Percentiles rank a stretch among this genome's conserved stretches.
Evolutionary conservation across 768 basidiomycete genomes (phyloP).

Genomic region (Gymnopilus junonius): DNA sequence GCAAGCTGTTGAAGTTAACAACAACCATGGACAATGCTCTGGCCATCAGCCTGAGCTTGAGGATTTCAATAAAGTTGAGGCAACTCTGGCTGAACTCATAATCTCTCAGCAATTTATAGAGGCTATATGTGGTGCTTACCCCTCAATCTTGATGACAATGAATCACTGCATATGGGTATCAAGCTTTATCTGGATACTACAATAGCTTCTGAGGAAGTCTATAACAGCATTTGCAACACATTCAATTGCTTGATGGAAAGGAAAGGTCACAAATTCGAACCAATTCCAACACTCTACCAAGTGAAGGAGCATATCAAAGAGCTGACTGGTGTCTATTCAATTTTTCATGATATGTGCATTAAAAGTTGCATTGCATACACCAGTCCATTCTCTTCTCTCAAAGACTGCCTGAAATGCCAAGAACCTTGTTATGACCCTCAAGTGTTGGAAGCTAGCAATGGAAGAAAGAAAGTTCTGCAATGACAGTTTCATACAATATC

Average conservation of each 20-base stretch:
- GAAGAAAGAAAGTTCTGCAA: slow-evolving; percentile 21
- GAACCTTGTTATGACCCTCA: slow-evolving; percentile 26
- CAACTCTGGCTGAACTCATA: slow-evolving; percentile 10
- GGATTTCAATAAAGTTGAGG: not conserved
- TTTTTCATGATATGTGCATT: slow-evolving; percentile 47
- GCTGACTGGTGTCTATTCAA: slow-evolving; percentile 36
- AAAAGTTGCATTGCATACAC: slow-evolving; percentile 38
- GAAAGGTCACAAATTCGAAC: not conserved
- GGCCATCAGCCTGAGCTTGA: no score
- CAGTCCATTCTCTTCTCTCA: slow-evolving; percentile 22
- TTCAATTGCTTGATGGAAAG: not conserved
- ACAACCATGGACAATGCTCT: no score
- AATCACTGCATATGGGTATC: slow-evolving; percentile 2
- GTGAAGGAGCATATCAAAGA: slow-evolving; percentile 27
- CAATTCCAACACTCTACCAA: not conserved
- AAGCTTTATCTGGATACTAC: slow-evolving; percentile 9
- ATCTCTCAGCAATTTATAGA: slow-evolving; percentile 24
- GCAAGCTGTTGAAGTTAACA: no score
- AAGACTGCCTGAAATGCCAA: slow-evolving; percentile 29
- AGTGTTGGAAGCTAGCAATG: no score
- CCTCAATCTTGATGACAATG: slow-evolving; percentile 13
- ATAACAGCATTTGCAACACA: not conserved
- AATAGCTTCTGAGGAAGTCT: slow-evolving; percentile 10
- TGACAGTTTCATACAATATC: slow-evolving; percentile 42
- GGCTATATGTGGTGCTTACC: slow-evolving; percentile 21